Conservation (phyloP, 768 basidiomycete species). For the Coprinopsis sp. region DNA sequence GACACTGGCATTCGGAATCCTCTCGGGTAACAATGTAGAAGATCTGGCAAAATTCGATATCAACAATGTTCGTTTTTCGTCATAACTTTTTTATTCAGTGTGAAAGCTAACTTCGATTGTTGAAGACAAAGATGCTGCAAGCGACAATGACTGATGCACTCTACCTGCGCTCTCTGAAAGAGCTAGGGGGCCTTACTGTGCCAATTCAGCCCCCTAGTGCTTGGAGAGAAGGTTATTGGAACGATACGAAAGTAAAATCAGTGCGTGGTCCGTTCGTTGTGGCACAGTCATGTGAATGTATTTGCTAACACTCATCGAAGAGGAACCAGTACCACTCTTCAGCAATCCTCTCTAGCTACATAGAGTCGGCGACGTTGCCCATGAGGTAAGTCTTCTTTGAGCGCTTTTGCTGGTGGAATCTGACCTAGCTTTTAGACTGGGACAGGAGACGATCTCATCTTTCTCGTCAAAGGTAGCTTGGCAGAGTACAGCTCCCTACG, state of each 20-base stretch:
- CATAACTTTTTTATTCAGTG: conserved; percentile 6
- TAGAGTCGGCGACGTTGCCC: conserved; percentile 57
- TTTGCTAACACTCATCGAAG: conserved; percentile 8
- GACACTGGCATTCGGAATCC: conserved; percentile 49
- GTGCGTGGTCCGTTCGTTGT: conserved; percentile 11
- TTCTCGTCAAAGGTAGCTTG: conserved; percentile 48
- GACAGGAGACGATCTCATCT: conserved; percentile 37
- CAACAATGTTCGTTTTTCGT: conserved; percentile 39
- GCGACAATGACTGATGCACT: conserved; percentile 60
- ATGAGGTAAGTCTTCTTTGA: conserved; percentile 43
- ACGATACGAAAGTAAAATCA: conserved; percentile 13
- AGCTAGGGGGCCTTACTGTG: conserved; percentile 44
- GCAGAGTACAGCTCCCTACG: conserved; percentile 49
- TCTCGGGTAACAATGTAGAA: conserved; percentile 38
- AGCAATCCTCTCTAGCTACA: conserved; percentile 52
- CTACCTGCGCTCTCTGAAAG: conserved; percentile 44
- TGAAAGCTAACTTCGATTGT: background rate
- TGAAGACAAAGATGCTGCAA: conserved; percentile 33
- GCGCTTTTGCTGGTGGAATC: conserved; percentile 1
- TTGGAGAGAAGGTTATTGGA: conserved; percentile 32
- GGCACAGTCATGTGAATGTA: conserved; percentile 10
- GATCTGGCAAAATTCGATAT: conserved; percentile 24
- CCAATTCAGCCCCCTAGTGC: conserved; percentile 42
- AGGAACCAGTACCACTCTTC: conserved; percentile 42
- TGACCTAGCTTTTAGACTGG: conserved; percentile 22